Conservation (phyloP, 257 asterid species). For the Perilla frutescens region DNA sequence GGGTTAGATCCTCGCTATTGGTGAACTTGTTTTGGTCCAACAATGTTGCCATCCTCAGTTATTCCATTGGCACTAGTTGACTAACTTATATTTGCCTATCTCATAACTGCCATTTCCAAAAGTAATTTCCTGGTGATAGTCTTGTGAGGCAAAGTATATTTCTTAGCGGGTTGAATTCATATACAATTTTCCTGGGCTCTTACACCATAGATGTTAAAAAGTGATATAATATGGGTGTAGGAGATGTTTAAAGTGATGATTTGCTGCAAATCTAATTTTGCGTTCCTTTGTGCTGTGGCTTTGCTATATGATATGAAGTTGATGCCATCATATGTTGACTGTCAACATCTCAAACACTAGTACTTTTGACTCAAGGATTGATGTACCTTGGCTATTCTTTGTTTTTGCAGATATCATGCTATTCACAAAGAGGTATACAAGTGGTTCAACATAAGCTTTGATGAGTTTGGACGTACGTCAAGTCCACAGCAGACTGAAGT, state of each 20-base stretch:
- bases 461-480: constrained; percentile 94
- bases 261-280: constrained; percentile 10
- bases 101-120: constrained; percentile 12
- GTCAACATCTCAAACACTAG: constrained; percentile 9
- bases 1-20: not conserved
- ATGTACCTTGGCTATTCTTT: constrained; percentile 13
- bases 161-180: constrained; percentile 10
- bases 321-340: constrained; percentile 3
- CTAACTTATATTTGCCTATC: not conserved
- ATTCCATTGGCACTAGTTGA: not conserved
- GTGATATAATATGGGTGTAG: not conserved
- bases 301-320: not conserved
- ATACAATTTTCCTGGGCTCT: not conserved
- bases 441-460: constrained; percentile 88
- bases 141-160: not conserved
- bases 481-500: constrained; percentile 87
- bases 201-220: not conserved
- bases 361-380: not conserved
- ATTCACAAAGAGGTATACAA: constrained; percentile 80
- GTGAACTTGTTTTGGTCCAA: not conserved
- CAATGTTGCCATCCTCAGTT: too few relatives aligned
- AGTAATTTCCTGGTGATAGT: not conserved
- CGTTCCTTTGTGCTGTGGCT: not conserved
- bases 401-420: constrained; percentile 68
- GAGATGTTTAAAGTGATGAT: constrained; percentile 4